phyloP scores from a whole-genome alignment of 805 yeast genomes.

The Wickerhamomyces queroliae region DNA sequence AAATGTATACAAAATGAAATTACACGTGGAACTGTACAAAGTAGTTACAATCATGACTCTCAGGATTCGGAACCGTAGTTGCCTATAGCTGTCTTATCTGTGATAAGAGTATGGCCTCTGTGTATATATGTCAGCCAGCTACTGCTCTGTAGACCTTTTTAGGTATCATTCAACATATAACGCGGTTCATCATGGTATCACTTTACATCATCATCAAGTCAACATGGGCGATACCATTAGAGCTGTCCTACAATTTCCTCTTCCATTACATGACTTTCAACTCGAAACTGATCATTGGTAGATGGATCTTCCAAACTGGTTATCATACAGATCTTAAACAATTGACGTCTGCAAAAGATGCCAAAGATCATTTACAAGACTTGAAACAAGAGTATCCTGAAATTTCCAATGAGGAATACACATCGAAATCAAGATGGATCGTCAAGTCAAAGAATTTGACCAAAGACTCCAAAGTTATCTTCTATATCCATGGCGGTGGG shows the following conservation, averaged over 20 bases:
- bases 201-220: too few species aligned
- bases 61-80: too few species aligned
- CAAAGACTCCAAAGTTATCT: background rate
- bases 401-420: background rate
- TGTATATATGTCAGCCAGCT: too few species aligned
- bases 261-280: background rate
- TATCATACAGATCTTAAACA: background rate
- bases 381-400: background rate
- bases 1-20: too few species aligned
- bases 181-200: too few species aligned
- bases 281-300: background rate
- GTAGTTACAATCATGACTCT: too few species aligned
- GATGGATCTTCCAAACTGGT: background rate
- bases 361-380: background rate
- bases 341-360: background rate
- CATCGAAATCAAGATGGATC: background rate
- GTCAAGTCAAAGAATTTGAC: background rate
- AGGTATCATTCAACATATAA: too few species aligned
- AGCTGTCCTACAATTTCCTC: background rate
- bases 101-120: too few species aligned
- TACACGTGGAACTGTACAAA: too few species aligned
- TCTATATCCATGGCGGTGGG: conserved; percentile 1
- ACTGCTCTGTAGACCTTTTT: too few species aligned
- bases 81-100: too few species aligned
- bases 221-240: too few species aligned